Evolutionary conservation across 2,329 filamentous ascomycete species (phyloP), one percentile per base, ranked within the genome.

Genomic region (Botrytis paeoniae): DNA sequence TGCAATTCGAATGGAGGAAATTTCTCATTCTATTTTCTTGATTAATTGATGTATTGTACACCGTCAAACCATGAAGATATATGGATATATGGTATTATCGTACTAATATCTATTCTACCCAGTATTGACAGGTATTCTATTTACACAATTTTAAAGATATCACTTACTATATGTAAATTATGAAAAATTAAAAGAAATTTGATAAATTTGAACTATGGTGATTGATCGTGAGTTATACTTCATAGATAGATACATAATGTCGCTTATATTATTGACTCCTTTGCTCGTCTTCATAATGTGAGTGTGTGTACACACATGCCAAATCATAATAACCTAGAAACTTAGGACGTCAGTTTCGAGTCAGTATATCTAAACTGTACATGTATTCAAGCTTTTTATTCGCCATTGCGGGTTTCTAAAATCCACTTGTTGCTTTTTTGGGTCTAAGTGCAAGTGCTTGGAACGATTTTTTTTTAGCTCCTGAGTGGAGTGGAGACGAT

Each of bases 121-220:
- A 7, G 25, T 51, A 51, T n/a, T 51, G 10, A n/a, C 14, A 2
- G 48, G 4, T 25, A 25, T 48, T 20, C 7, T 43, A 20, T 43
- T 18, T 43, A 8, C 16, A 43, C 0, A 8, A 43, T 43, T 7
- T 43, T 43, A 20, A 18, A 43, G 16, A 7, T 43, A 43, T 43
- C 1, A 41, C 39, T 16, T 18, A 18, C 41, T 39, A 1, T 39
- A 39, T 39, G 1, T 25, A 10, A 10, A 12, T 12, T 12, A 25
- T 0, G 25, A 16, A 54, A 54, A 7, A 1, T n/a, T 3, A 16
- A n/a, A n/a, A 54, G 25, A 54, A 54, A 14, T 6, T 5, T 51
- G 4, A 12, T n/a, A 7, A 7, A 12, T n/a, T n/a, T 6, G 3
- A n/a, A 14, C 3, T 16, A 6, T 7, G 1, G 48, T 7, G 12